A percentile compares a stretch with the other conserved stretches of the same genome.
These are phyloP conservation scores for Globisporangium irregulare DNA, from an alignment of 352 stramenopile species.

Conservation along the genomic window DNA sequence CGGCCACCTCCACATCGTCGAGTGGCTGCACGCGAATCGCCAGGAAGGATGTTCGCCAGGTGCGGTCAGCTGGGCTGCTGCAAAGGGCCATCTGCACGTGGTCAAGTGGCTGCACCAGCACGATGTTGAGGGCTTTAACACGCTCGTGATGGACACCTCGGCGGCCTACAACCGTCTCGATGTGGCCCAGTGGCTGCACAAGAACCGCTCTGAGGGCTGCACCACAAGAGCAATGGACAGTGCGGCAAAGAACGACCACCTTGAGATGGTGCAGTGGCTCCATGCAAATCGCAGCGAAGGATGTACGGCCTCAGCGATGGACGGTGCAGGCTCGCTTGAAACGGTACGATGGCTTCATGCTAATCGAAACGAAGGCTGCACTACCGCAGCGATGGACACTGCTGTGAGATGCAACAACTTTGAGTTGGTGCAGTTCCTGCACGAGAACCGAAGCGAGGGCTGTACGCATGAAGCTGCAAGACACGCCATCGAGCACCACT, in stretches of 20 bases:
- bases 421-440: neutral
- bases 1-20: too few relatives aligned
- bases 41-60: too few relatives aligned
- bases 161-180: too few relatives aligned
- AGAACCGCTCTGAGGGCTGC: constrained; percentile 5
- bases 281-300: neutral
- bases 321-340: neutral
- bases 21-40: too few relatives aligned
- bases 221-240: neutral
- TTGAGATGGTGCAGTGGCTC: neutral
- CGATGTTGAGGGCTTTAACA: too few relatives aligned
- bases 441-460: neutral
- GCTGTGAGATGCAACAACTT: neutral
- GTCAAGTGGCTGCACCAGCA: too few relatives aligned
- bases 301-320: neutral
- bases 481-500: neutral
- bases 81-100: too few relatives aligned
- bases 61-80: too few relatives aligned
- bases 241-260: neutral
- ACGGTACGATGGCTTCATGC: neutral
- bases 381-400: neutral
- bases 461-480: neutral
- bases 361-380: neutral
- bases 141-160: too few relatives aligned
- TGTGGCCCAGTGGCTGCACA: neutral